Conservation (phyloP, 2,329 filamentous ascomycete genomes). For the Aspergillus brasiliensis region DNA sequence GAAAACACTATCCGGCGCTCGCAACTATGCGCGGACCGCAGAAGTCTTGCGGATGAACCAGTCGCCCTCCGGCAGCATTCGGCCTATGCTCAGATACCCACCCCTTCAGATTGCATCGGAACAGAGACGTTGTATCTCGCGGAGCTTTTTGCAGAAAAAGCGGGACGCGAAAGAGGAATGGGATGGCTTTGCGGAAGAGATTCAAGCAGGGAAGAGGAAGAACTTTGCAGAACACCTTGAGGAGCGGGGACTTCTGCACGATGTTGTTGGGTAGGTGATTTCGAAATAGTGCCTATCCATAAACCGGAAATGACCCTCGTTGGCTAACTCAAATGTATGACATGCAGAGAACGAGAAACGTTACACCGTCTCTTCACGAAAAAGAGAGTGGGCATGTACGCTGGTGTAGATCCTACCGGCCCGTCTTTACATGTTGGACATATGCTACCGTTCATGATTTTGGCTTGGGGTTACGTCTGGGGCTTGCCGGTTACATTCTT, state of each 20-base stretch:
- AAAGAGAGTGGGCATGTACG: constrained; percentile 51
- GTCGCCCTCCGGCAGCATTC: constrained; percentile 16
- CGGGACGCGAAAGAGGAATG: constrained; percentile 46
- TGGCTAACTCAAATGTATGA: constrained; percentile 14
- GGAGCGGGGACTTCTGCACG: constrained; percentile 49
- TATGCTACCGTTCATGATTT: constrained; percentile 54
- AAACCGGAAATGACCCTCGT: not conserved
- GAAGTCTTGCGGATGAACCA: constrained; percentile 19
- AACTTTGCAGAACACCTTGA: constrained; percentile 49
- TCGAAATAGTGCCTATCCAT: not conserved
- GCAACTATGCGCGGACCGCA: constrained; percentile 28
- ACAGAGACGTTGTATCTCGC: constrained; percentile 42
- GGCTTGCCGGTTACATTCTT: constrained; percentile 49
- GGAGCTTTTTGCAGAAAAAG: constrained; percentile 38
- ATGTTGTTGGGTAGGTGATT: constrained; percentile 47
- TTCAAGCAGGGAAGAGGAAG: constrained; percentile 46
- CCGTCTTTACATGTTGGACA: constrained; percentile 54
- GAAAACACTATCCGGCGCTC: constrained; percentile 23
- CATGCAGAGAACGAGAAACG: constrained; percentile 43
- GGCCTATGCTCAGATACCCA: constrained; percentile 14
- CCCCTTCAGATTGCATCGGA: not conserved
- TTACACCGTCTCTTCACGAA: constrained; percentile 48
- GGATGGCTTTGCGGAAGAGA: constrained; percentile 44
- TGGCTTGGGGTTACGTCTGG: constrained; percentile 54
- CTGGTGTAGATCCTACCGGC: constrained; percentile 53